A percentile compares a stretch with the other conserved stretches of the same genome.
Conservation (phyloP, 768 basidiomycete species). For the Tubosaeta sp. region DNA sequence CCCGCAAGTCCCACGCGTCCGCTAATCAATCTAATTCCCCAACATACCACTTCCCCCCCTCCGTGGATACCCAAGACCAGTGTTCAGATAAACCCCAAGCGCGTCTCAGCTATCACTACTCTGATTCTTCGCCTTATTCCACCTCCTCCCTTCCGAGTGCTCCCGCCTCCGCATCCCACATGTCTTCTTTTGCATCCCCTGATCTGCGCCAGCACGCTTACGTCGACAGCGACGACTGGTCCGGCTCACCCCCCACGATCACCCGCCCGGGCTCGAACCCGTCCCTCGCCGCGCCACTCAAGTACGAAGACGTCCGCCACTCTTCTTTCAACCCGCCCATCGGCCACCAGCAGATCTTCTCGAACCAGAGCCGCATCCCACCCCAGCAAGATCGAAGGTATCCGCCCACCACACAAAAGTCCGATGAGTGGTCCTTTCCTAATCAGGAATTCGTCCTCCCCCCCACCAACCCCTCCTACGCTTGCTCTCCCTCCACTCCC, state of each 20-base stretch:
- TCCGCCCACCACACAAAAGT: conserved; percentile 45
- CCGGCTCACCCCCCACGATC: conserved; percentile 50
- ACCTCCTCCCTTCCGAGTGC: conserved; percentile 49
- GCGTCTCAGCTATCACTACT: conserved; percentile 40
- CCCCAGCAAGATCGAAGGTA: conserved; percentile 63
- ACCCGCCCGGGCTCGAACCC: conserved; percentile 64
- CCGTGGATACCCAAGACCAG: conserved; percentile 36
- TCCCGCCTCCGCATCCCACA: conserved; percentile 48
- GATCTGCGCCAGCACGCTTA: conserved; percentile 41
- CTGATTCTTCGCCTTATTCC: conserved; percentile 44
- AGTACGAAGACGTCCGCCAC: conserved; percentile 73
- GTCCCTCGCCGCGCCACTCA: conserved; percentile 45
- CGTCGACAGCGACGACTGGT: conserved; percentile 54
- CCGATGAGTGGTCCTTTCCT: conserved; percentile 71
- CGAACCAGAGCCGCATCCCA: conserved; percentile 66
- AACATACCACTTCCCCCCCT: conserved; percentile 53
- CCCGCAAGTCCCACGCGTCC: conserved; percentile 47
- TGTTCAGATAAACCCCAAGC: conserved; percentile 33
- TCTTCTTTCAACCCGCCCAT: conserved; percentile 58
- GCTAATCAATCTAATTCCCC: conserved; percentile 37
- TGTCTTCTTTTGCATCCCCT: conserved; percentile 47
- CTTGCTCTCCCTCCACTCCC: conserved; percentile 28
- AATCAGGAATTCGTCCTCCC: conserved; percentile 52
- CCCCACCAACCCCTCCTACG: conserved; percentile 23
- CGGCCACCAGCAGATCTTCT: conserved; percentile 59